Base-by-base conservation (phyloP, 1,139 yeast species). In the Hanseniaspora sp. region DNA sequence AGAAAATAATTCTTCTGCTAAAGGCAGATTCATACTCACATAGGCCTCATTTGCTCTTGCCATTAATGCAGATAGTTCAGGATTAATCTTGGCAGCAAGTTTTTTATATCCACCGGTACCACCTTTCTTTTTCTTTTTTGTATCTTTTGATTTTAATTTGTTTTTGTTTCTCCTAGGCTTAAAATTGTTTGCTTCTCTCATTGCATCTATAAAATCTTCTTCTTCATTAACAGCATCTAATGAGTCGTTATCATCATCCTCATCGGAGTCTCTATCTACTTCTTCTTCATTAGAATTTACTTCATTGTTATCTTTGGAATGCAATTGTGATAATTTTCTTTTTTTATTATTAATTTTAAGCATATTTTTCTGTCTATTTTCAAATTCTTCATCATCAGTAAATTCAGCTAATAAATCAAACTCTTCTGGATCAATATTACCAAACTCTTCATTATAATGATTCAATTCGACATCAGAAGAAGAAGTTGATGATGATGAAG, bases 41-140 rank as follows among this genome's bases (percentile, higher is more conserved):
- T 82, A 88, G 0, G 86, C 84, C 61, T 82, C 90, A 63, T 86
- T 85, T 1, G 95, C 96, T 60, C 74, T 74, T 5, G 94, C 81
- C 39, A 86, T 67, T 52, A 81, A 66, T 46, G 74, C 72, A 53
- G 82, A 74, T 1, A 86, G 83, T 64, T 84, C 94, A 0, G 92
- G 94, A 58, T 83, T 83, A 55, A 81, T 65, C 31, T 51, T 48
- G 18, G 79, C 79, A 53, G 75, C 68, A 23, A 61, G 74, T 65
- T 66, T 73, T 66, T 65, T 67, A 65, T 57, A 73, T 58, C 59
- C 70, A 56, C 58, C 70, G 58, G 66, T 43, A 63, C 65, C 57
- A 62, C 56, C 1, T 65, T 67, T 23, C 23, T 23, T 23, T 23
- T 23, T 33, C 45, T 51, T 13, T 15, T 63, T 48, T 64, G 67